Conservation (phyloP, 768 basidiomycete species). For the Serendipita indica region DNA sequence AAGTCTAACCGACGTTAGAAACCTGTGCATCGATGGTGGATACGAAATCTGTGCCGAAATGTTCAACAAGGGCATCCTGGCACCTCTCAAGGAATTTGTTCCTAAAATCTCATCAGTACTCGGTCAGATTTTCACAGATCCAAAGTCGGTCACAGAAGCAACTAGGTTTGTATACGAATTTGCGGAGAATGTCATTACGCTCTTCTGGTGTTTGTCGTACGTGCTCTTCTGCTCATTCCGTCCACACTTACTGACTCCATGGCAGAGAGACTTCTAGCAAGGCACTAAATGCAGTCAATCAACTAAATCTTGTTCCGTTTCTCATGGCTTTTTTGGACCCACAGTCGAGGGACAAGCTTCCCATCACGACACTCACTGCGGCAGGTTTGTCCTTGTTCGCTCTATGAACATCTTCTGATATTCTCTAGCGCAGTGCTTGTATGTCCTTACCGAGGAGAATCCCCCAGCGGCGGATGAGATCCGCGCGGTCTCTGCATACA, state of each 20-base stretch:
- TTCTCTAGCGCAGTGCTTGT: constrained; percentile 68
- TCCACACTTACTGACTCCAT: not conserved
- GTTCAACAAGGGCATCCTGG: constrained; percentile 88
- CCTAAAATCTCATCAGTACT: constrained; percentile 73
- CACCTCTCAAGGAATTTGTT: constrained; percentile 57
- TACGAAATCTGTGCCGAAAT: constrained; percentile 93
- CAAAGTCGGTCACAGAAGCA: constrained; percentile 50
- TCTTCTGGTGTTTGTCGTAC: constrained; percentile 90
- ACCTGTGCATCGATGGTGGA: constrained; percentile 88
- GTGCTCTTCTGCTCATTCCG: constrained; percentile 23
- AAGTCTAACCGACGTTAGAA: constrained; percentile 33
- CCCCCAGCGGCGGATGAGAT: constrained; percentile 53
- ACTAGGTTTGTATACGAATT: constrained; percentile 72
- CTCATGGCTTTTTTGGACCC: constrained; percentile 66
- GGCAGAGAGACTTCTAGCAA: constrained; percentile 83
- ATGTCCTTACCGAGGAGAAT: constrained; percentile 88
- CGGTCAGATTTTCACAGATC: constrained; percentile 45
- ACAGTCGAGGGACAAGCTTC: constrained; percentile 49
- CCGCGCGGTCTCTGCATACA: constrained; percentile 42
- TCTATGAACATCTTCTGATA: not conserved
- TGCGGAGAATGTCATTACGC: constrained; percentile 84
- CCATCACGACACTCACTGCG: constrained; percentile 55
- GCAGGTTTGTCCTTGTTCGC: constrained; percentile 27
- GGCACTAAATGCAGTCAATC: constrained; percentile 74
- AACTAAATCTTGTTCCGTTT: constrained; percentile 63